Evolutionary conservation across 345 rosid genomes (phyloP).

Genomic region (Mallotus nudiflorus): DNA sequence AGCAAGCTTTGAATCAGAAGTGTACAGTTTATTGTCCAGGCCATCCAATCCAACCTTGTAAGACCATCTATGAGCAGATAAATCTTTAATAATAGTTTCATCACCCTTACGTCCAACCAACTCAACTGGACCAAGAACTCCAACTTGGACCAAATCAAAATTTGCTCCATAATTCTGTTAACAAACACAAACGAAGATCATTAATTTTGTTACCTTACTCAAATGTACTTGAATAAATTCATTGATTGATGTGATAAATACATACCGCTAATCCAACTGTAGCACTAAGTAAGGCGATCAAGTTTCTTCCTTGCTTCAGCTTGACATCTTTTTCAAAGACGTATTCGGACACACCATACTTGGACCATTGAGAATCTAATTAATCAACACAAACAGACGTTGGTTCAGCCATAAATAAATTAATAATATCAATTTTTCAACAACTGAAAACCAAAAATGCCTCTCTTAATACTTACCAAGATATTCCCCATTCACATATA

Average conservation of each 20-base stretch:
- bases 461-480: slow-evolving; percentile 5
- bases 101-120: slow-evolving; percentile 17
- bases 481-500: slow-evolving; percentile 17
- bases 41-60: slow-evolving; percentile 22
- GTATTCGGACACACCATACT: background rate
- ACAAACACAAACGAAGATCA: background rate
- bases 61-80: slow-evolving; percentile 16
- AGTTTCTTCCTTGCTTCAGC: slow-evolving; percentile 13
- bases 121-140: slow-evolving; percentile 17
- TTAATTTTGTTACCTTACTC: too few relatives aligned
- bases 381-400: background rate
- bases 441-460: background rate
- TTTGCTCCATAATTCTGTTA: slow-evolving; percentile 17
- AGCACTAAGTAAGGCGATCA: slow-evolving; percentile 19
- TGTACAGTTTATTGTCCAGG: background rate
- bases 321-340: slow-evolving; percentile 10
- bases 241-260: background rate
- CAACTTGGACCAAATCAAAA: slow-evolving; percentile 3
- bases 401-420: background rate
- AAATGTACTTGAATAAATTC: background rate
- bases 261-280: slow-evolving; percentile 22
- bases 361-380: slow-evolving; percentile 21
- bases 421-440: background rate
- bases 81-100: slow-evolving; percentile 18
- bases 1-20: background rate